phyloP scores from a whole-genome alignment of 495 filamentous ascomycete species.

The Tuber microsphaerosporum region DNA sequence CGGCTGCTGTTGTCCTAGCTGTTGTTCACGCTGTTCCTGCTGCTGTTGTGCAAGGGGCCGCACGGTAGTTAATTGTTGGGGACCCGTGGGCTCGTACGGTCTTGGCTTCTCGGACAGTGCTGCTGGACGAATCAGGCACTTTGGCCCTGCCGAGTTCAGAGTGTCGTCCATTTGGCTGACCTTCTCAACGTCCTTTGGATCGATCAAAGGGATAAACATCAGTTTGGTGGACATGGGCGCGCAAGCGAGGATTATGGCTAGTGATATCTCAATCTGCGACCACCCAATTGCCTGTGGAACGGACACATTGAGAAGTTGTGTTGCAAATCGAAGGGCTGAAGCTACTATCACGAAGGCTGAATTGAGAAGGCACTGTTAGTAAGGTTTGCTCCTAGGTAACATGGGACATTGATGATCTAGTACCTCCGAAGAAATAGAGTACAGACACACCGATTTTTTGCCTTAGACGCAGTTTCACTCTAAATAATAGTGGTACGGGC shows the following conservation, averaged over 20 bases:
- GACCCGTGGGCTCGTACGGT: background rate
- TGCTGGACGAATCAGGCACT: background rate
- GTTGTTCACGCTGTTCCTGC: background rate
- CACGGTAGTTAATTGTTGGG: background rate
- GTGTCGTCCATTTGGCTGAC: conserved; percentile 9
- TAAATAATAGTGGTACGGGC: conserved; percentile 36
- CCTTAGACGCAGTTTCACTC: conserved; percentile 30
- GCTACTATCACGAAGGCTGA: conserved; percentile 39
- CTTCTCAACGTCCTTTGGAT: conserved; percentile 17
- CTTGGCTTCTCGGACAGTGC: background rate
- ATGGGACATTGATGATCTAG: background rate
- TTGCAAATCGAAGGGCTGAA: conserved; percentile 39
- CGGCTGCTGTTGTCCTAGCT: background rate
- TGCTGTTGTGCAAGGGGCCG: background rate
- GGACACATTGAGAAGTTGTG: conserved; percentile 39
- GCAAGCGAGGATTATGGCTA: conserved; percentile 36
- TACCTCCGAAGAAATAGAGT: conserved; percentile 40
- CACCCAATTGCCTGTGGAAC: conserved; percentile 40
- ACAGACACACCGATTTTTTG: conserved; percentile 32
- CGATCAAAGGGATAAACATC: conserved; percentile 27
- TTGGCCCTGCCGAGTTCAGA: conserved; percentile 3
- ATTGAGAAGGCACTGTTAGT: background rate
- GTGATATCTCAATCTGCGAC: conserved; percentile 39
- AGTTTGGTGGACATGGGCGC: conserved; percentile 39
- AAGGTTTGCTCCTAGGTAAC: background rate